Base-by-base conservation (phyloP, 2,329 filamentous ascomycete genomes). In the Phyllachora maydis region DNA sequence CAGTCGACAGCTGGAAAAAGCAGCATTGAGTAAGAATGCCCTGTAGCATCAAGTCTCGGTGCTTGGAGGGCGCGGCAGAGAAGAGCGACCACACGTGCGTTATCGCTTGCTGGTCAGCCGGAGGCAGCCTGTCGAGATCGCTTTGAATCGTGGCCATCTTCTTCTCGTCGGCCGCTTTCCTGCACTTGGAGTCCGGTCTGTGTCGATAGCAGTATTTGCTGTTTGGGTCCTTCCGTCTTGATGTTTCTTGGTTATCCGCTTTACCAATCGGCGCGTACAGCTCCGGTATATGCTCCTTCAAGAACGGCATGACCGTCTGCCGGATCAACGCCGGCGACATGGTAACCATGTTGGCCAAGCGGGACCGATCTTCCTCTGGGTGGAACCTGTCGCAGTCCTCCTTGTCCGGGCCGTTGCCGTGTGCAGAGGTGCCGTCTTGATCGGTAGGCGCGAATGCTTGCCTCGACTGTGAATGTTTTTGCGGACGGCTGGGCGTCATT, bases 71-170 rank as follows among this genome's bases (percentile, higher is more conserved):
- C 1, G 88, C 83, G 18, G 88, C 88, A 1, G 85, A 95, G 54
- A 98, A 98, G 22, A 95, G 60, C 0, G 85, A 91, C 88, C 88
- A 98, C 26, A 95, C 83, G 40, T 93, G 85, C 16, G 83, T 81
- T 38, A 98, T 93, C 40, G 78, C 83, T 49, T 93, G 81, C 49
- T 92, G 82, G 44, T 98, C 88, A 6, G 32, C 30, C 6, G 35
- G 21, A 1, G 30, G 28, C 8, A 38, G 31, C 22, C 36, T 38
- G 26, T 38, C 36, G 3, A 38, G 28, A 23, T 38, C 33, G 39
- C 70, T 72, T 45, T 98, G 88, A 31, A 98, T 65, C 43, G 83
- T 73, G 36, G 85, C 79, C 88, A 98, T 98, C 32, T 88, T 88
- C 22, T 75, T 74, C 51, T 95, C 88, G 50, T 95, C 83, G 28